A percentile compares a stretch with the other conserved stretches of the same genome.
phyloP scores from a whole-genome alignment of 495 filamentous ascomycete genomes.

The Trichoderma orchidacearum region DNA sequence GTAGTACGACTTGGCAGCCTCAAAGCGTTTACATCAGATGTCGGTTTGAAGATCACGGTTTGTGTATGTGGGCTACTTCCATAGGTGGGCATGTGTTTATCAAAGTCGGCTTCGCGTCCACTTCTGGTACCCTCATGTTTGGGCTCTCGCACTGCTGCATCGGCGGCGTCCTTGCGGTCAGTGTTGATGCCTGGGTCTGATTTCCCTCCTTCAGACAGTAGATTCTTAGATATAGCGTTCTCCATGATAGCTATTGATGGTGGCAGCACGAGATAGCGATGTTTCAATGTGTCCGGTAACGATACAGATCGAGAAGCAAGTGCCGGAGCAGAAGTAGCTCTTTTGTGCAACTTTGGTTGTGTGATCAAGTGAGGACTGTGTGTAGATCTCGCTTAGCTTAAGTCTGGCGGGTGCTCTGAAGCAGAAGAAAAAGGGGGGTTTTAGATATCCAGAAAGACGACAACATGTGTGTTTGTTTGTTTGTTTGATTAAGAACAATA shows the following conservation, averaged over 20 bases:
- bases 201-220: not conserved
- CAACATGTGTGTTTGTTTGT: not conserved
- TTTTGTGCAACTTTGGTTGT: not conserved
- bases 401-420: not conserved
- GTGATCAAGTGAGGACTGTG: not conserved
- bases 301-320: not conserved
- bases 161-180: too few species aligned
- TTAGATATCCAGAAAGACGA: not conserved
- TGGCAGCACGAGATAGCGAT: not conserved
- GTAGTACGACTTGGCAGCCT: not conserved
- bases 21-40: not conserved
- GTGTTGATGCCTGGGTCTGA: not conserved
- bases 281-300: not conserved
- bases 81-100: too few species aligned
- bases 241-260: not conserved
- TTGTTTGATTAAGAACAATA: not conserved
- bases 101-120: too few species aligned
- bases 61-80: too few species aligned
- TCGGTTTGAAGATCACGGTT: too few species aligned
- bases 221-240: not conserved
- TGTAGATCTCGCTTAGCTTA: not conserved
- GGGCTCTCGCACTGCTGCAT: too few species aligned
- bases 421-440: not conserved
- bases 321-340: not conserved
- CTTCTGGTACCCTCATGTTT: too few species aligned